phyloP scores from a whole-genome alignment of 768 basidiomycete species.

The Steccherinum ochraceum region DNA sequence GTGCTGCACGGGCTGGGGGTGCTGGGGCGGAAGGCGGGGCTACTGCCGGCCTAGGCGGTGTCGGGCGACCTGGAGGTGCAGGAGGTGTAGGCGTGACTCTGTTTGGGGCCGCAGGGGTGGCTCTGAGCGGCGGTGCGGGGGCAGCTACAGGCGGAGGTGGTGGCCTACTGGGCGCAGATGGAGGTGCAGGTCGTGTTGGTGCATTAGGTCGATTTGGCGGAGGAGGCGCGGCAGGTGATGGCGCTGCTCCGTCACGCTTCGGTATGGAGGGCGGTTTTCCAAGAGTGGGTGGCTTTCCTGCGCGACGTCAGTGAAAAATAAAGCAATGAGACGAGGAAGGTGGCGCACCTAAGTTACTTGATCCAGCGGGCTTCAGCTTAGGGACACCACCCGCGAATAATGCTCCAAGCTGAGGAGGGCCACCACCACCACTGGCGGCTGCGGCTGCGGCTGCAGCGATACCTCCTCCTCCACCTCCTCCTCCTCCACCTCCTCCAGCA shows the following conservation, averaged over 20 bases:
- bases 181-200: slow-evolving; percentile 19
- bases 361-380: slow-evolving; percentile 77
- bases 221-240: slow-evolving; percentile 29
- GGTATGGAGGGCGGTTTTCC: slow-evolving; percentile 67
- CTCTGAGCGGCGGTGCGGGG: neutral
- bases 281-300: slow-evolving; percentile 57
- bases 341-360: neutral
- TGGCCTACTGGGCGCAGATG: slow-evolving; percentile 8
- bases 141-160: slow-evolving; percentile 16
- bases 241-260: slow-evolving; percentile 34
- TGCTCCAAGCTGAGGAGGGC: slow-evolving; percentile 75
- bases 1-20: slow-evolving; percentile 17
- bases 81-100: slow-evolving; percentile 9
- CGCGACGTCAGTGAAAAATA: slow-evolving; percentile 2
- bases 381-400: slow-evolving; percentile 92
- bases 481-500: slow-evolving; percentile 34
- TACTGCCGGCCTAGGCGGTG: slow-evolving; percentile 25
- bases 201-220: slow-evolving; percentile 31
- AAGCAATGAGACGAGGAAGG: slow-evolving; percentile 36
- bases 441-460: slow-evolving; percentile 13
- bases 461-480: slow-evolving; percentile 30
- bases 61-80: slow-evolving; percentile 11
- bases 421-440: slow-evolving; percentile 27
- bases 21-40: slow-evolving; percentile 23
- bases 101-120: neutral